Percentiles rank a stretch among this genome's conserved stretches.
Conservation (phyloP, 2,329 filamentous ascomycete species). For the Aspergillus sergii region DNA sequence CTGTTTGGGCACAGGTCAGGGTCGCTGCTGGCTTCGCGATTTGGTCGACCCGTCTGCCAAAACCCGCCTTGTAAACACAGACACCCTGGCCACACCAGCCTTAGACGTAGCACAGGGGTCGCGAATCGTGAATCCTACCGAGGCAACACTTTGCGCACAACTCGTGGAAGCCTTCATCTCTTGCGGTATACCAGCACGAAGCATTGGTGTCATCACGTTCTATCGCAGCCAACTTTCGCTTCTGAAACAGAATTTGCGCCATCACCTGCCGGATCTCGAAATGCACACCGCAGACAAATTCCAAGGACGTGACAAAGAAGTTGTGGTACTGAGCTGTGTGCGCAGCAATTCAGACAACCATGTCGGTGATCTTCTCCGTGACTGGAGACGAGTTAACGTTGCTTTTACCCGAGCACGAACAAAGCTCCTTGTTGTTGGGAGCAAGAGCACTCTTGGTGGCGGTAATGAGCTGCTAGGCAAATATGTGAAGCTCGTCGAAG, state of each 20-base stretch:
- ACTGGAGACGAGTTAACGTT: slow-evolving; percentile 93
- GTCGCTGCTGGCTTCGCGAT: slow-evolving; percentile 74
- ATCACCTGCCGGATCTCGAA: slow-evolving; percentile 67
- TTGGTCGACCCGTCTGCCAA: slow-evolving; percentile 70
- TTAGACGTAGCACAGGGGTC: slow-evolving; percentile 72
- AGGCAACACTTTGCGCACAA: slow-evolving; percentile 76
- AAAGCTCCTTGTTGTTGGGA: slow-evolving; percentile 87
- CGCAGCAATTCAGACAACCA: slow-evolving; percentile 78
- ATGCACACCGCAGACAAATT: slow-evolving; percentile 98
- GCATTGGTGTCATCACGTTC: slow-evolving; percentile 95
- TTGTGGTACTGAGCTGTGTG: slow-evolving; percentile 84
- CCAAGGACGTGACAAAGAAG: slow-evolving; percentile 93
- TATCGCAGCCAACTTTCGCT: slow-evolving; percentile 90
- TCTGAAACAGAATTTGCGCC: slow-evolving; percentile 71
- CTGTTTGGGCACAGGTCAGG: slow-evolving; percentile 56
- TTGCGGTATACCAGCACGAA: slow-evolving; percentile 70
- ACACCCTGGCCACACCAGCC: slow-evolving; percentile 65
- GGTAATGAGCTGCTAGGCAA: slow-evolving; percentile 73
- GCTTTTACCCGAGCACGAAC: slow-evolving; percentile 91
- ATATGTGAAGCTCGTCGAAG: slow-evolving; percentile 77
- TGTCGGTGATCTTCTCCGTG: slow-evolving; percentile 88
- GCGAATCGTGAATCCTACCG: slow-evolving; percentile 84
- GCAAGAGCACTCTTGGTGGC: slow-evolving; percentile 70
- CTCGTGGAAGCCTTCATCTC: slow-evolving; percentile 78
- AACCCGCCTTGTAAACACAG: slow-evolving; percentile 88